Conservation (phyloP, 2,329 filamentous ascomycete species). For the Xylaria sp. region DNA sequence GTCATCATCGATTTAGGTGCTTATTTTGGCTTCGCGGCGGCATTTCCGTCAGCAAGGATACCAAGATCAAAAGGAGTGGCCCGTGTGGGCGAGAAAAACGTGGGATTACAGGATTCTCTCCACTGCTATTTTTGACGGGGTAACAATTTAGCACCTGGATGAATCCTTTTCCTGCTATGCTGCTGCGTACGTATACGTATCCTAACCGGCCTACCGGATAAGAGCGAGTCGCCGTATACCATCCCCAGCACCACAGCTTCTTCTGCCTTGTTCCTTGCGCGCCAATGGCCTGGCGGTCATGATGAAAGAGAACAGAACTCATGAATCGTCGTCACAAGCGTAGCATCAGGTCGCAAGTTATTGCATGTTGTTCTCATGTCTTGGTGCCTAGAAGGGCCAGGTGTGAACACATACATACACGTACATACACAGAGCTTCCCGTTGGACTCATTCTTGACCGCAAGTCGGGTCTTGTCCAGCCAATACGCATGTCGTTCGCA, state of each 20-base stretch:
- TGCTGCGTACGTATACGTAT: too few species aligned
- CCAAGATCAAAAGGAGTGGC: slow-evolving; percentile 13
- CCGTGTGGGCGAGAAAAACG: slow-evolving; percentile 32
- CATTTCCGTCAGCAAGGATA: slow-evolving; percentile 31
- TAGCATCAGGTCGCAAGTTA: slow-evolving; percentile 23
- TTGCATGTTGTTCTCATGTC: slow-evolving; percentile 23
- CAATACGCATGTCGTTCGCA: slow-evolving; percentile 41
- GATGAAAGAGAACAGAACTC: slow-evolving; percentile 2
- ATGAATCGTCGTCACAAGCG: slow-evolving; percentile 11
- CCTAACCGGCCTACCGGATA: slow-evolving; percentile 23
- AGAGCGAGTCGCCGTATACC: slow-evolving; percentile 12
- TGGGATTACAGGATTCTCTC: slow-evolving; percentile 37
- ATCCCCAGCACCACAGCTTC: neutral
- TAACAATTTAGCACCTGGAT: slow-evolving; percentile 27
- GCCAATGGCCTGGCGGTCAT: neutral
- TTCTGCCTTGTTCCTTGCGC: slow-evolving; percentile 4
- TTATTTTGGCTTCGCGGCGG: slow-evolving; percentile 29
- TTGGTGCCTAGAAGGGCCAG: slow-evolving; percentile 21
- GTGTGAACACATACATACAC: slow-evolving; percentile 21
- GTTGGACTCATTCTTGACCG: slow-evolving; percentile 42
- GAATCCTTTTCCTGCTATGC: slow-evolving; percentile 34
- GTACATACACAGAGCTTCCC: too few species aligned
- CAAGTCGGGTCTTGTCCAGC: slow-evolving; percentile 40
- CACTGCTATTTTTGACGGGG: slow-evolving; percentile 40
- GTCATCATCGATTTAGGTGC: slow-evolving; percentile 25